Evolutionary conservation across 805 yeast genomes (phyloP), one percentile per base, ranked within the genome.

Genomic region (Saccharomycopsis sp.): DNA sequence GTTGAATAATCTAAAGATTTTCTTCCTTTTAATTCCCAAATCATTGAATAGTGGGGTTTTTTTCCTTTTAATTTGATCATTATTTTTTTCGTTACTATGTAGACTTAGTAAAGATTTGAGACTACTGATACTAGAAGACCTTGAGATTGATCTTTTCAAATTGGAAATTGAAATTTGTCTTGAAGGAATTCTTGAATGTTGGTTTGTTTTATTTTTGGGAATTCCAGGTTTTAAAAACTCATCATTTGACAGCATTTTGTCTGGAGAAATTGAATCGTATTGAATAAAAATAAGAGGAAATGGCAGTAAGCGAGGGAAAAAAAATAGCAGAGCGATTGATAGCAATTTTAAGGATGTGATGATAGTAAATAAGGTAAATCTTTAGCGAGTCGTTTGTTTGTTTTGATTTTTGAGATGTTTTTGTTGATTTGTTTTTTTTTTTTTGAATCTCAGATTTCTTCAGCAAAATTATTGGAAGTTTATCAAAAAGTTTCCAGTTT

Each of bases 101-200:
- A 14, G 25, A 8, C 23, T 18, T 9, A 44, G 34, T 23, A 45
- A 31, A 13, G 49, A 45, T 19, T 36, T 34, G 3, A 45, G 31
- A 19, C 41, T 36, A 21, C 30, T 28, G n/a, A 45, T 45, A 10
- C 42, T 37, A 18, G 44, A 36, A 14, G 49, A 42, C 15, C 42
- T 42, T 5, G 49, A 45, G 4, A 45, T 21, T 10, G 39, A 31
- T 20, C 45, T 27, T 35, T 41, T 45, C 34, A 45, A 36, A 26
- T 44, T 37, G 21, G 32, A 9, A 10, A 36, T 36, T 26, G 39
- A 27, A 9, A 34, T 8, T 23, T 34, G 37, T 9, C 29, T 14
- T 8, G 37, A 34, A 14, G 37, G 25, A 31, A 21, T 8, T 9
- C 31, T 8, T 9, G 26, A 23, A 23, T 10, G 10, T 23, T 23